Evolutionary conservation across 2,329 filamentous ascomycete species (phyloP), one percentile per base, ranked within the genome.

Genomic region (Ilyonectria destructans): DNA sequence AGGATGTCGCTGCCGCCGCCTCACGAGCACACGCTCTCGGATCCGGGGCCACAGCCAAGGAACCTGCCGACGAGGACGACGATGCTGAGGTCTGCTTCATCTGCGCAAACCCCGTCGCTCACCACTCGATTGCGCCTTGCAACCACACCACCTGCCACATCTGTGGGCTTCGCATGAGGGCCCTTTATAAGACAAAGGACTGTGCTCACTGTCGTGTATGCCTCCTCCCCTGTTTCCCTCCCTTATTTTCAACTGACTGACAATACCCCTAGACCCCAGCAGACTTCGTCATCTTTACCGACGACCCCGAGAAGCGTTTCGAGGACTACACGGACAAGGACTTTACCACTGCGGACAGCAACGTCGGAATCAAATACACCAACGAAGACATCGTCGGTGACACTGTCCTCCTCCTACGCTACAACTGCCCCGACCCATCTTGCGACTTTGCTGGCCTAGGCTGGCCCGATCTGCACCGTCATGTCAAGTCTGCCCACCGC

Each of bases 101-200:
- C 78, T 99, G 96, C 82, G 96, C 96, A 64, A 97, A 95, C 72
- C 90, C 92, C 2, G 92, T 99, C 55, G 90, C 93, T 56, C 95
- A 98, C 84, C 91, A 94, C 75, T 93, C 95, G 10, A 90, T 99
- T 71, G 91, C 95, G 35, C 96, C 96, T 21, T 99, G 96, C 83
- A 98, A 98, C 81, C 96, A 99, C 83, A 89, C 93, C 65, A 98
- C 96, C 56, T 99, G 96, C 80, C 96, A 99, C 83, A 97, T 98
- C 72, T 99, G 96, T 81, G 92, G 95, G 10, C 84, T 99, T 74
- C 90, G 96, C 67, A 90, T 98, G 89, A 90, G 96, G 75, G 96
- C 96, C 1, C 85, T 99, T 51, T 99, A 98, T 83, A 98, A 98
- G 85, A 97, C 91, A 68, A 97, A 97, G 81, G 93, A 95, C 71